Evolutionary conservation across 1,284 basidiomycete species (phyloP).

Genomic region (Neolentinus lepideus): DNA sequence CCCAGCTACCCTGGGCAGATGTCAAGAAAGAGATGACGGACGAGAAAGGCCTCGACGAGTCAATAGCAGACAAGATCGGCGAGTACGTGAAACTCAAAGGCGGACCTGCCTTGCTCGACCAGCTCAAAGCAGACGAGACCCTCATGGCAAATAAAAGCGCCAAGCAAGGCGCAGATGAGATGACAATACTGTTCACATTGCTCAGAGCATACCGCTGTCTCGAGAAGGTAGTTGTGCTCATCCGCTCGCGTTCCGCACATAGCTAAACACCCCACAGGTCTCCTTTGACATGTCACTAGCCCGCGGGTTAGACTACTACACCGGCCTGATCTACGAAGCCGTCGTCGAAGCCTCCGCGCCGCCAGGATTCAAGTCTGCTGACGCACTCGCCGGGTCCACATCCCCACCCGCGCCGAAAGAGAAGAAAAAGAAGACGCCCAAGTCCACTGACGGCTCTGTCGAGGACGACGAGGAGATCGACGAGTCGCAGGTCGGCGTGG

Average conservation of each 20-base stretch:
- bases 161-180: conserved; percentile 86
- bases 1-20: conserved; percentile 79
- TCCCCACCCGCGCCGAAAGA: conserved; percentile 33
- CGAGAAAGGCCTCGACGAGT: conserved; percentile 87
- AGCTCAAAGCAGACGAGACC: conserved; percentile 60
- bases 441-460: conserved; percentile 27
- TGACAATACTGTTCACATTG: conserved; percentile 82
- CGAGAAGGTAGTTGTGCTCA: conserved; percentile 49
- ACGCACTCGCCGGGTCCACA: conserved; percentile 38
- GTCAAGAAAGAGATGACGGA: conserved; percentile 96
- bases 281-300: conserved; percentile 97
- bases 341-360: conserved; percentile 91
- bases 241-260: neutral
- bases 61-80: conserved; percentile 89
- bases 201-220: conserved; percentile 78
- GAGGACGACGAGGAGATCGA: conserved; percentile 83
- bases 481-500: conserved; percentile 91
- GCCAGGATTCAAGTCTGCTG: conserved; percentile 60
- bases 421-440: conserved; percentile 45
- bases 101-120: conserved; percentile 72
- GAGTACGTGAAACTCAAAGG: conserved; percentile 95
- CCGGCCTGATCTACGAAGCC: conserved; percentile 98
- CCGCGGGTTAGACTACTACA: conserved; percentile 97
- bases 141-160: conserved; percentile 73
- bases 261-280: conserved; percentile 41